Percentiles rank a stretch among this genome's conserved stretches.
Evolutionary conservation across 192 early-diverging fungal species (phyloP).

Genomic region (Coemansia javaensis): DNA sequence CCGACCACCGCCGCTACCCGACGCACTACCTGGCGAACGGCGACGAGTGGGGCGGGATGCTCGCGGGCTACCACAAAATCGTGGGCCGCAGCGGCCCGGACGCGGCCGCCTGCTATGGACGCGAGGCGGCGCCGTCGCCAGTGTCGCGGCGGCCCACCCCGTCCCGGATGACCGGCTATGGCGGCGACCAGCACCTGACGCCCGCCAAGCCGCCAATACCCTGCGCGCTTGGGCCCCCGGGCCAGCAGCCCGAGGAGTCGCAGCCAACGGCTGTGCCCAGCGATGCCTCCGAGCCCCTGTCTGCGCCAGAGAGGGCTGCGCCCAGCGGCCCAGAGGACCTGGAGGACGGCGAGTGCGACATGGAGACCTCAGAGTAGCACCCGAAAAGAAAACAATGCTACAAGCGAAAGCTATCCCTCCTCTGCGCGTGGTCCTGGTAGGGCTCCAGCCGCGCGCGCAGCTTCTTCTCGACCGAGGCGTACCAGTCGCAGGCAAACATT

Average conservation of each 20-base stretch:
- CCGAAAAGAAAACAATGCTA: background rate
- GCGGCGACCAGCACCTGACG: too few species aligned
- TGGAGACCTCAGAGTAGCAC: constrained; percentile 34
- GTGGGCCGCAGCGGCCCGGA: background rate
- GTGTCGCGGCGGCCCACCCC: too few species aligned
- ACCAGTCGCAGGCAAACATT: constrained; percentile 37
- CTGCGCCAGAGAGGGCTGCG: too few species aligned
- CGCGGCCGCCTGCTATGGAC: background rate
- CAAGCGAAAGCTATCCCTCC: too few species aligned
- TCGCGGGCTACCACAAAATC: constrained; percentile 20
- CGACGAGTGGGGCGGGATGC: constrained; percentile 16
- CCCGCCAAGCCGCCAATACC: too few species aligned
- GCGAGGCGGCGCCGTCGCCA: background rate
- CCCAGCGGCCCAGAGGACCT: constrained; percentile 12
- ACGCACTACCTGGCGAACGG: background rate
- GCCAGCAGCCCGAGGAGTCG: too few species aligned
- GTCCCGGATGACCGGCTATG: too few species aligned
- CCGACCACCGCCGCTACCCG: constrained; percentile 1
- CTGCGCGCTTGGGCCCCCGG: too few species aligned
- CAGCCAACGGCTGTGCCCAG: too few species aligned
- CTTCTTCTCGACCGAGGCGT: constrained; percentile 7
- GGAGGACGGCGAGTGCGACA: constrained; percentile 48
- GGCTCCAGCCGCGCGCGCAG: constrained; percentile 7
- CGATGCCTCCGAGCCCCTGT: too few species aligned
- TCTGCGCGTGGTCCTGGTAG: background rate